Conservation (phyloP, 768 basidiomycete genomes). For the Cubamyces lactineus region DNA sequence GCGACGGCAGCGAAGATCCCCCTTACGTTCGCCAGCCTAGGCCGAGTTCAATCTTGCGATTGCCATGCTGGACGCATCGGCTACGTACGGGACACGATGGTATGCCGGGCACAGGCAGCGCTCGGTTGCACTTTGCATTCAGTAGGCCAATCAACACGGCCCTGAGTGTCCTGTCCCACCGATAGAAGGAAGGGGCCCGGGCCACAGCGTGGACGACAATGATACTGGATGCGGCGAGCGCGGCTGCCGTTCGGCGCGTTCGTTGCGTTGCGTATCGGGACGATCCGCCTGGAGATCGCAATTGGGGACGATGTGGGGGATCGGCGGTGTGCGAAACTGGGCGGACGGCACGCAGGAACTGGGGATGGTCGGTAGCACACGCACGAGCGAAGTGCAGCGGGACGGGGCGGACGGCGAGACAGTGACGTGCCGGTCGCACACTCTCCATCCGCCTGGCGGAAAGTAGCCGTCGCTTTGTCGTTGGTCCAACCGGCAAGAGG, state of each 20-base stretch:
- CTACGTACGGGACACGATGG: not conserved
- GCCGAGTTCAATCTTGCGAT: not conserved
- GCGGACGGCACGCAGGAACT: not conserved
- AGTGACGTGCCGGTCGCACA: not conserved
- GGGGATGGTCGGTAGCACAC: not conserved
- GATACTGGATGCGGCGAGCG: constrained; percentile 10
- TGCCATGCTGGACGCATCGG: not conserved
- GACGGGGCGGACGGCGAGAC: not conserved
- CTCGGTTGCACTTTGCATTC: not conserved
- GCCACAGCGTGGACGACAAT: constrained; percentile 4
- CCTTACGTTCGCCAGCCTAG: not conserved
- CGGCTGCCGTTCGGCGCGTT: not conserved
- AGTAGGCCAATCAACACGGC: constrained; percentile 22
- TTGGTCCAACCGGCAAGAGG: not conserved
- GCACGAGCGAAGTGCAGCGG: not conserved
- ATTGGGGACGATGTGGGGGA: constrained; percentile 17
- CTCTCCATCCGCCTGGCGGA: not conserved
- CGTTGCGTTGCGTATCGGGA: constrained; percentile 15
- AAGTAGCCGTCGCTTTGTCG: not conserved
- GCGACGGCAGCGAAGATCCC: constrained; percentile 7
- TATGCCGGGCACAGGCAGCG: not conserved
- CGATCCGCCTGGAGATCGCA: constrained; percentile 11
- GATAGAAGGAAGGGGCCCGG: constrained; percentile 14
- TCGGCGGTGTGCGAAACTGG: constrained; percentile 10
- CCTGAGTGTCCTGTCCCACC: constrained; percentile 13